Percentiles rank a stretch among this genome's conserved stretches.
Conservation (phyloP, 768 basidiomycete species). For the Leccinum variicolor region DNA sequence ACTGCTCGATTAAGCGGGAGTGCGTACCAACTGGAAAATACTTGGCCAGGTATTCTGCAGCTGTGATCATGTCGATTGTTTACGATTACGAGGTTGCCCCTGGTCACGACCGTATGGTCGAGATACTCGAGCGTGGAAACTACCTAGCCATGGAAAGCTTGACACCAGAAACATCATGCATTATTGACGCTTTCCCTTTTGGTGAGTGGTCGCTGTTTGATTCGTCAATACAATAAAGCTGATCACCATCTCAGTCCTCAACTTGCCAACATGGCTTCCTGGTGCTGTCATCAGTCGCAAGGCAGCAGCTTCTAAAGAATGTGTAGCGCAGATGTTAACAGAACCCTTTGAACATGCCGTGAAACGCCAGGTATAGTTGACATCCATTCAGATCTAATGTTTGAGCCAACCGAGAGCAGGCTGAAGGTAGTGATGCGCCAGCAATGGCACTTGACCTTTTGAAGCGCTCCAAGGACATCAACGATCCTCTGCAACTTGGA, state of each 20-base stretch:
- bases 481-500: constrained; percentile 10
- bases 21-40: background rate
- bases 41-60: constrained; percentile 28
- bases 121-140: constrained; percentile 35
- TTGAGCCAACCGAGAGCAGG: constrained; percentile 5
- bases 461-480: background rate
- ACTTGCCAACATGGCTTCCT: constrained; percentile 24
- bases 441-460: constrained; percentile 15
- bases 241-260: constrained; percentile 13
- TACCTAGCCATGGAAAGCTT: constrained; percentile 9
- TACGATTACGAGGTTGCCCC: constrained; percentile 39
- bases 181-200: constrained; percentile 23
- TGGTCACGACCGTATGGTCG: constrained; percentile 36
- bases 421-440: constrained; percentile 4
- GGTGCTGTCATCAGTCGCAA: constrained; percentile 26
- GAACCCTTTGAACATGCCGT: constrained; percentile 17
- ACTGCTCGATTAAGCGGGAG: background rate
- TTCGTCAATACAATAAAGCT: background rate
- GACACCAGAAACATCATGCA: constrained; percentile 15
- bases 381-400: background rate
- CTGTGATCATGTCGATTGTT: constrained; percentile 37
- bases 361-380: constrained; percentile 11
- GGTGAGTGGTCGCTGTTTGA: constrained; percentile 1
- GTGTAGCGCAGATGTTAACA: constrained; percentile 11
- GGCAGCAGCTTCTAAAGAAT: constrained; percentile 8